These are phyloP conservation scores for Hypoxylon sp. DNA, from an alignment of 2,329 filamentous ascomycete genomes.

Conservation along the genomic window DNA sequence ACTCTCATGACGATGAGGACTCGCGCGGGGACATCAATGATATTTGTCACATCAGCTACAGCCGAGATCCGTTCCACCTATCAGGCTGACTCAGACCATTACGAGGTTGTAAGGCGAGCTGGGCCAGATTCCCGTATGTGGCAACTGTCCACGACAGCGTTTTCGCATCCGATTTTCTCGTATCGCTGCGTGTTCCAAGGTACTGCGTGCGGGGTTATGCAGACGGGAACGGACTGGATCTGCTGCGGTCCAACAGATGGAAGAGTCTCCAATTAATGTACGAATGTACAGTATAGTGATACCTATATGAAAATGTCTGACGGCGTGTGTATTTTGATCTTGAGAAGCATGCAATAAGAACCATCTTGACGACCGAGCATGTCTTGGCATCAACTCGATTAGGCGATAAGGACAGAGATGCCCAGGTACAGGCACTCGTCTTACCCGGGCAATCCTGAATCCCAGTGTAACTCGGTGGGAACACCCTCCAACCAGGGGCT, in stretches of 20 bases:
- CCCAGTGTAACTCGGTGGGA: too few species aligned
- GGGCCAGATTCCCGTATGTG: slow-evolving; percentile 5
- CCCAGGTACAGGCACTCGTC: neutral
- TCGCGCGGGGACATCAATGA: too few species aligned
- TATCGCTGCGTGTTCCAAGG: slow-evolving; percentile 20
- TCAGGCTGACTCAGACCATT: slow-evolving; percentile 13
- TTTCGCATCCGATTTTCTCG: slow-evolving; percentile 15
- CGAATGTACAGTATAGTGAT: neutral
- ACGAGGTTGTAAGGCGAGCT: slow-evolving; percentile 12
- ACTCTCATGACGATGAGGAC: too few species aligned
- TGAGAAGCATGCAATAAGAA: neutral
- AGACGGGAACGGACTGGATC: slow-evolving; percentile 27
- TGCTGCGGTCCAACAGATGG: too few species aligned
- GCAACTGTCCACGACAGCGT: slow-evolving; percentile 28
- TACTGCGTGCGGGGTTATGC: slow-evolving; percentile 27
- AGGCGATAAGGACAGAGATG: neutral
- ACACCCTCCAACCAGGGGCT: slow-evolving; percentile 6
- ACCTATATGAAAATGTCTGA: neutral
- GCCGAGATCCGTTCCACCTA: too few species aligned
- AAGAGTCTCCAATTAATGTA: neutral
- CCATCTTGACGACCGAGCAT: neutral
- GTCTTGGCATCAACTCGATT: too few species aligned
- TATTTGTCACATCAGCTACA: too few species aligned
- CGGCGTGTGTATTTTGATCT: neutral
- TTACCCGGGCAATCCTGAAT: too few species aligned